Base-by-base conservation (phyloP, 495 filamentous ascomycete genomes). In the Aspergillus asperescens region DNA sequence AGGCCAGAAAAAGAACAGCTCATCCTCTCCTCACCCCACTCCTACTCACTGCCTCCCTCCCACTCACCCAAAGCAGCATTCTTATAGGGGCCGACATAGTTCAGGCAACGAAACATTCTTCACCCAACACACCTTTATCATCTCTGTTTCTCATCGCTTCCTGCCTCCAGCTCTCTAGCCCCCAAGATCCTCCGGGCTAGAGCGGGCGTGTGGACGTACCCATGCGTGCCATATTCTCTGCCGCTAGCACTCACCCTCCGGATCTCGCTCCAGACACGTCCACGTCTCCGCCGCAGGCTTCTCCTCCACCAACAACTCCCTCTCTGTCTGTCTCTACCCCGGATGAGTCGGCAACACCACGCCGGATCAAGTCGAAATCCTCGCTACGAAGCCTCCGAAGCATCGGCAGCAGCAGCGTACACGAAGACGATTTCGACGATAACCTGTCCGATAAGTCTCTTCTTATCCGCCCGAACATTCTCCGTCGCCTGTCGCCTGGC, bases 401-500 rank as follows among this genome's bases (percentile, higher is more conserved):
- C 48, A 29, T 69, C 10, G 71, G 62, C 27, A 74, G 71, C 55
- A 72, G 61, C 50, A 53, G 55, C 10, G 55, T 64, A 13, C 60
- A 65, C 59, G 69, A 72, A 40, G 68, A 72, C 57, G 63, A 68
- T 24, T 4, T 28, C 19, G 39, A 50, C 40, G 50, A 60, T 31
- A 62, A 71, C 16, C 56, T 56, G 1, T 56, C 61, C 22, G 65
- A 71, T 27, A 71, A 67, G 39, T 61, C 57, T 18, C 54, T n/a
- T n/a, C n/a, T 62, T 20, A 60, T 62, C 16, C 65, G 61, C 13
- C 59, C 68, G 24, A 69, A 65, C 24, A 68, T 76, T 53, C 66
- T 75, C 44, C 71, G 72, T 46, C 69, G 72, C 8, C 54, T 76
- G 28, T 88, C 86, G 23, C 86, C 87, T 35, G 86, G 85, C 19